These are phyloP conservation scores for Clonostachys chloroleuca DNA, from an alignment of 2,329 filamentous ascomycete species.

Conservation along the genomic window DNA sequence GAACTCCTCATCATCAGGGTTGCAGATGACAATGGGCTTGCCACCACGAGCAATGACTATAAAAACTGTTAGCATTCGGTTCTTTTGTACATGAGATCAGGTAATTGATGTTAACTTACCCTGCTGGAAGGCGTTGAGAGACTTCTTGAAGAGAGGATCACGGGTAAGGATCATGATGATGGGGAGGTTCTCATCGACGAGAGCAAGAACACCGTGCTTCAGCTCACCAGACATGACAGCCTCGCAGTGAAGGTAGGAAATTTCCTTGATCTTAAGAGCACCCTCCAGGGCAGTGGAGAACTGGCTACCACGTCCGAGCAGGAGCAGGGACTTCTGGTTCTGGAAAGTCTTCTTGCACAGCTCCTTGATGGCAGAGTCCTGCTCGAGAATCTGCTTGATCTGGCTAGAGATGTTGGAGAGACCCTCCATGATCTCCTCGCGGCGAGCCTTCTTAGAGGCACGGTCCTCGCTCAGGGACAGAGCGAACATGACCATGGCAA, in stretches of 20 bases:
- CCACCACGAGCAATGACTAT: constrained; percentile 90
- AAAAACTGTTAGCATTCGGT: constrained; percentile 8
- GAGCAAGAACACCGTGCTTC: constrained; percentile 95
- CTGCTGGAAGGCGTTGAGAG: constrained; percentile 99
- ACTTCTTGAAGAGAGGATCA: constrained; percentile 95
- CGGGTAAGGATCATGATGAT: constrained; percentile 99
- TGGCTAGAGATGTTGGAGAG: constrained; percentile 83
- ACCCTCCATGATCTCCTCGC: constrained; percentile 95
- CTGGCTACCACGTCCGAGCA: constrained; percentile 92
- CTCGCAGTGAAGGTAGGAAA: constrained; percentile 98
- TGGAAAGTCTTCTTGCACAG: constrained; percentile 91
- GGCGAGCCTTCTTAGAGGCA: constrained; percentile 85
- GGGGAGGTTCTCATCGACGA: constrained; percentile 96
- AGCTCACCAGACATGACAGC: constrained; percentile 99
- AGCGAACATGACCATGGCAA: constrained; percentile 99
- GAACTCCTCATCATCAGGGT: constrained; percentile 85
- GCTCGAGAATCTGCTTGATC: constrained; percentile 86
- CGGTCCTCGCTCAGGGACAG: constrained; percentile 94
- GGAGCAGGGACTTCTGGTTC: constrained; percentile 91
- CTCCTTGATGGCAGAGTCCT: constrained; percentile 91
- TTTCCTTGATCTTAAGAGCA: constrained; percentile 99
- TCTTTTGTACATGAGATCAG: neutral
- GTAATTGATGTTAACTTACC: constrained; percentile 41
- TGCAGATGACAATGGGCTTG: constrained; percentile 98
- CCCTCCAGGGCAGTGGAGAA: constrained; percentile 96